Percentiles rank a stretch among this genome's conserved stretches.
These are phyloP conservation scores for Solanum tarijense DNA, from an alignment of 257 asterid genomes.

Conservation along the genomic window DNA sequence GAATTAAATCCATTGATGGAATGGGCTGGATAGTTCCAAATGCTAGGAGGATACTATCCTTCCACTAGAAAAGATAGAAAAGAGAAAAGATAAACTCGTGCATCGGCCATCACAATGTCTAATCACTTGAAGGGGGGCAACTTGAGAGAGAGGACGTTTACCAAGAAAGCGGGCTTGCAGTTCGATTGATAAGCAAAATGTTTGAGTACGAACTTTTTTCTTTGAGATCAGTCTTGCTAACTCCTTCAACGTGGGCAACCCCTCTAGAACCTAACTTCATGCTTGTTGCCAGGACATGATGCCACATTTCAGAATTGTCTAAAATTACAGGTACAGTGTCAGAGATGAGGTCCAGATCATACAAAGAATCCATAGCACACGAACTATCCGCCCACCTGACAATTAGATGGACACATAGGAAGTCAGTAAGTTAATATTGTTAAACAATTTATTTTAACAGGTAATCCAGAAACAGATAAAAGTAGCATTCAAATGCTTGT, in stretches of 20 bases:
- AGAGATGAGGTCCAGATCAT: conserved; percentile 72
- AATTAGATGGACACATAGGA: conserved; percentile 7
- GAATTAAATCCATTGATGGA: background rate
- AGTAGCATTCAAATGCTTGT: background rate
- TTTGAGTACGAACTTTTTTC: conserved; percentile 43
- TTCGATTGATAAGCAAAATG: conserved; percentile 81
- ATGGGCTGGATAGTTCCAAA: background rate
- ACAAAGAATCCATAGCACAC: conserved; percentile 71
- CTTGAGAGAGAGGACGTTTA: conserved; percentile 8
- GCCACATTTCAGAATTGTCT: conserved; percentile 86
- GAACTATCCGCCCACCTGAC: conserved; percentile 74
- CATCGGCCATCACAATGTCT: background rate
- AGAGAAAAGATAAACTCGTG: background rate
- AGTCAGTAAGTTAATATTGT: background rate
- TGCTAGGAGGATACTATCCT: background rate
- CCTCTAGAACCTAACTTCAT: conserved; percentile 92
- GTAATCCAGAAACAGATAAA: background rate
- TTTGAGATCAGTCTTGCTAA: conserved; percentile 55
- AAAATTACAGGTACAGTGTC: conserved; percentile 65
- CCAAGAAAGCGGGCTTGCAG: conserved; percentile 95
- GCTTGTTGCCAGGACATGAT: conserved; percentile 73
- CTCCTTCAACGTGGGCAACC: conserved; percentile 69
- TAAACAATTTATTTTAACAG: background rate
- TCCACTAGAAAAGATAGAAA: background rate
- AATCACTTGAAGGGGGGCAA: background rate